Percentiles rank a stretch among this genome's conserved stretches.
Evolutionary conservation across 2,329 filamentous ascomycete species (phyloP).

Genomic region (Penicillium sp.): DNA sequence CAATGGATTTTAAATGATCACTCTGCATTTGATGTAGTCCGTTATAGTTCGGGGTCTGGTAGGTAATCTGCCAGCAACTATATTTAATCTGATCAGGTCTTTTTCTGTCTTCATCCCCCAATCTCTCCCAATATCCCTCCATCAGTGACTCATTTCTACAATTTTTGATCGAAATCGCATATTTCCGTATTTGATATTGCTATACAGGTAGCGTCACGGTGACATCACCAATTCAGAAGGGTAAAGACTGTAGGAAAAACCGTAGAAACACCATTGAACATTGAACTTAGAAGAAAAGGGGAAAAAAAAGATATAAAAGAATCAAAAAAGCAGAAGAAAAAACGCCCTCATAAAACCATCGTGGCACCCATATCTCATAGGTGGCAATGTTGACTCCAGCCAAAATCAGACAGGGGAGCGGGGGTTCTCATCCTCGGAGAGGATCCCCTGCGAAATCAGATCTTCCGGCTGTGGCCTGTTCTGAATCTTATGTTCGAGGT

Average conservation of each 20-base stretch:
- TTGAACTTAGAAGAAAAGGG: not conserved
- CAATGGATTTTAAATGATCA: not conserved
- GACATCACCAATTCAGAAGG: constrained; percentile 18
- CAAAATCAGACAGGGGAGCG: constrained; percentile 19
- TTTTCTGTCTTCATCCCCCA: not conserved
- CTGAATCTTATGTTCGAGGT: constrained; percentile 80
- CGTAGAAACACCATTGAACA: not conserved
- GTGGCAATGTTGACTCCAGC: not conserved
- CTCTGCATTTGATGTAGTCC: not conserved
- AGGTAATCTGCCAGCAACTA: not conserved
- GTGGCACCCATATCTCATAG: constrained; percentile 1
- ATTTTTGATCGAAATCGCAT: not conserved
- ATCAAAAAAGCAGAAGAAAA: not conserved
- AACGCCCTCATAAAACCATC: constrained; percentile 7
- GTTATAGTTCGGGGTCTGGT: not conserved
- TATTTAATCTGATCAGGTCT: not conserved
- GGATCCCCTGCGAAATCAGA: constrained; percentile 74
- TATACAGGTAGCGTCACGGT: constrained; percentile 13
- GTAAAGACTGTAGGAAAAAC: not conserved
- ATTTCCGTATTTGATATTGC: constrained; percentile 4
- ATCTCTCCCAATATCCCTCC: not conserved
- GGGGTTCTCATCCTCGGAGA: constrained; percentile 62
- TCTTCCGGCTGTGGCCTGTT: constrained; percentile 73
- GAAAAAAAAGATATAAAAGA: not conserved
- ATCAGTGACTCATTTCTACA: not conserved